These are phyloP conservation scores for Onygena corvina DNA, from an alignment of 2,329 filamentous ascomycete species.

Conservation along the genomic window DNA sequence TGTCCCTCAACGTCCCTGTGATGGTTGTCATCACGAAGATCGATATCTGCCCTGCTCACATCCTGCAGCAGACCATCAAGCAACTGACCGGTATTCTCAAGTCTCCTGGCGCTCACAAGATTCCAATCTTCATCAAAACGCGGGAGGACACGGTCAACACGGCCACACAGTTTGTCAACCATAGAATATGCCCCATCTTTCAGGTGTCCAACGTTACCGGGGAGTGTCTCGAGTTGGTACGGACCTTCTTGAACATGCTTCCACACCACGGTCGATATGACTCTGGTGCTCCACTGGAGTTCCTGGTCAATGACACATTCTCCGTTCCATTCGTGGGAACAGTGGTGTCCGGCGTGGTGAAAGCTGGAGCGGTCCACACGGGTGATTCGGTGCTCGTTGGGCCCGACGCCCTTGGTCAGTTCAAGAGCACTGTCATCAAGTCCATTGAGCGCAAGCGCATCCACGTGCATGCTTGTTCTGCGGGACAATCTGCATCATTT, in stretches of 20 bases:
- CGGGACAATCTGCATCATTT: slow-evolving; percentile 86
- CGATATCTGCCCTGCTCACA: slow-evolving; percentile 92
- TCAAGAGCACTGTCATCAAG: slow-evolving; percentile 72
- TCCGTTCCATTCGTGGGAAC: slow-evolving; percentile 95
- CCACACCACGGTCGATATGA: slow-evolving; percentile 93
- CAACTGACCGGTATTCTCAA: slow-evolving; percentile 90
- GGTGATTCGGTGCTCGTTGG: slow-evolving; percentile 85
- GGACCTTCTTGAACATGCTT: slow-evolving; percentile 86
- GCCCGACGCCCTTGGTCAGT: slow-evolving; percentile 81
- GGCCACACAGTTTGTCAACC: slow-evolving; percentile 86
- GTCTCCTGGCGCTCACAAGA: slow-evolving; percentile 84
- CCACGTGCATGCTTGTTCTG: slow-evolving; percentile 71
- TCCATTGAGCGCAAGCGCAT: slow-evolving; percentile 94
- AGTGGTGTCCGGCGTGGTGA: slow-evolving; percentile 88
- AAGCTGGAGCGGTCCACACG: slow-evolving; percentile 71
- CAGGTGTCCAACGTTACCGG: slow-evolving; percentile 97
- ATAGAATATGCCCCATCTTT: slow-evolving; percentile 92
- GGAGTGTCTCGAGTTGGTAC: slow-evolving; percentile 76
- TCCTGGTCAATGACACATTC: slow-evolving; percentile 94
- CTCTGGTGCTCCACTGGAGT: slow-evolving; percentile 76
- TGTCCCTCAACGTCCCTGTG: slow-evolving; percentile 89
- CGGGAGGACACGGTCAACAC: slow-evolving; percentile 89
- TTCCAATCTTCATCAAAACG: slow-evolving; percentile 88
- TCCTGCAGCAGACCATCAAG: slow-evolving; percentile 81
- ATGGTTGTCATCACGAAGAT: slow-evolving; percentile 98